These are phyloP conservation scores for Deuterostichococcus epilithicus DNA, from an alignment of 139 green algal genomes.

Conservation along the genomic window DNA sequence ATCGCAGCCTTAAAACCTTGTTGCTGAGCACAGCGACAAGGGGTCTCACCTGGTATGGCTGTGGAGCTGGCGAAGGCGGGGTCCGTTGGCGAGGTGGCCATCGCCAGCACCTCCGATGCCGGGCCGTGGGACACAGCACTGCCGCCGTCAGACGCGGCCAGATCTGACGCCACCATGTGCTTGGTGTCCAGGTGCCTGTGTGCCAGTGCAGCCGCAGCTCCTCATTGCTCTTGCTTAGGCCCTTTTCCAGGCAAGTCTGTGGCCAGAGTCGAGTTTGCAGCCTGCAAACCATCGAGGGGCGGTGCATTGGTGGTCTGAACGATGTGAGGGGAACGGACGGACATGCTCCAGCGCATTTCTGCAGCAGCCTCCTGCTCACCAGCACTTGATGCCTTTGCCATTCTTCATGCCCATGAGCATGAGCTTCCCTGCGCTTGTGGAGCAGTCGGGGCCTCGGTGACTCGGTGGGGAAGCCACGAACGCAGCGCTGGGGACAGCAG, in stretches of 20 bases:
- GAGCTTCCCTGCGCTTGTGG: not conserved
- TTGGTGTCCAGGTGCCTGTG: conserved; percentile 42
- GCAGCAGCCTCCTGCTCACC: not conserved
- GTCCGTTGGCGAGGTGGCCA: conserved; percentile 29
- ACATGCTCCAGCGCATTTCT: no score
- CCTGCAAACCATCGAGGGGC: no score
- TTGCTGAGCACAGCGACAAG: not conserved
- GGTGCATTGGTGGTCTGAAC: no score
- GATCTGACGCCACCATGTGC: conserved; percentile 15
- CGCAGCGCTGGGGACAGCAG: not conserved
- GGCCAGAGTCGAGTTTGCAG: no score
- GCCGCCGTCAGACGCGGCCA: not conserved
- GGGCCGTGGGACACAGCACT: conserved; percentile 10
- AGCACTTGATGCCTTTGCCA: conserved; percentile 29
- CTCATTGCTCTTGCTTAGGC: no score
- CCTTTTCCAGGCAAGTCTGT: no score
- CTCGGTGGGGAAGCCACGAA: not conserved
- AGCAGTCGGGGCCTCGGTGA: not conserved
- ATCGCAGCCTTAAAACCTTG: not conserved
- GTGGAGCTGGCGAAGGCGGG: conserved; percentile 25
- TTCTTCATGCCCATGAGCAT: conserved; percentile 38
- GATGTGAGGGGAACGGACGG: no score
- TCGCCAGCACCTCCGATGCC: conserved; percentile 15
- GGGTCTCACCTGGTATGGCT: not conserved
- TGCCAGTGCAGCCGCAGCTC: no score